Percentiles rank a stretch among this genome's conserved stretches.
phyloP scores from a whole-genome alignment of 2,329 filamentous ascomycete species.

The Rhynchosporium graminicola region DNA sequence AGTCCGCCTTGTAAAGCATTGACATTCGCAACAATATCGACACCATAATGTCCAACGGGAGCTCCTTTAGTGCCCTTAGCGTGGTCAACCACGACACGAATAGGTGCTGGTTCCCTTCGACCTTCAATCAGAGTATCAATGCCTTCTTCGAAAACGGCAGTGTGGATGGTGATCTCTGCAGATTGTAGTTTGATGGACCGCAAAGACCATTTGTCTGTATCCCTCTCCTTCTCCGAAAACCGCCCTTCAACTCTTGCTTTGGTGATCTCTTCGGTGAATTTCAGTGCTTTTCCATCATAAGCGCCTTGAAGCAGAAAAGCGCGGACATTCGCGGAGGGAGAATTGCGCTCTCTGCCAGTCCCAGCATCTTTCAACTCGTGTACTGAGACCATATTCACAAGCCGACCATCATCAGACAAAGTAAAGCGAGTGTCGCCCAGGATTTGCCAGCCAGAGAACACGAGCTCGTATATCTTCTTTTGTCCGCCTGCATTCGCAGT shows the following conservation, averaged over 20 bases:
- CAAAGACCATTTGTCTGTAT: constrained; percentile 78
- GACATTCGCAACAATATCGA: constrained; percentile 71
- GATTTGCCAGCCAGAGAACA: constrained; percentile 71
- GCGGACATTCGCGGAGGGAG: constrained; percentile 58
- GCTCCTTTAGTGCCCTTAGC: constrained; percentile 66
- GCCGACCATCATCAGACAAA: constrained; percentile 64
- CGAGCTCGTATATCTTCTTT: constrained; percentile 65
- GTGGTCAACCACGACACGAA: constrained; percentile 74
- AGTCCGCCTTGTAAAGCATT: constrained; percentile 50
- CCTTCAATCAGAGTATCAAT: constrained; percentile 62
- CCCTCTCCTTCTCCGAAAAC: constrained; percentile 80
- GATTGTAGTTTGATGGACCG: constrained; percentile 67
- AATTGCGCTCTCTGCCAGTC: constrained; percentile 49
- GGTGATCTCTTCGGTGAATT: constrained; percentile 80
- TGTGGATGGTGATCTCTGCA: constrained; percentile 58
- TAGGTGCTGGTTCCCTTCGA: constrained; percentile 65
- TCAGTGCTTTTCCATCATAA: constrained; percentile 76
- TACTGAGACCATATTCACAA: constrained; percentile 68
- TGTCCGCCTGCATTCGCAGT: constrained; percentile 63
- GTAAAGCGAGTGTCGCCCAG: constrained; percentile 73
- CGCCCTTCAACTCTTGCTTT: constrained; percentile 85
- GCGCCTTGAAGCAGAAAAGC: constrained; percentile 72
- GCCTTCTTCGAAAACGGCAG: constrained; percentile 72
- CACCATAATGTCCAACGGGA: constrained; percentile 65
- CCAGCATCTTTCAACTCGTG: constrained; percentile 60